Conservation (phyloP, 805 yeast genomes). For the Zygotorulaspora florentina region DNA sequence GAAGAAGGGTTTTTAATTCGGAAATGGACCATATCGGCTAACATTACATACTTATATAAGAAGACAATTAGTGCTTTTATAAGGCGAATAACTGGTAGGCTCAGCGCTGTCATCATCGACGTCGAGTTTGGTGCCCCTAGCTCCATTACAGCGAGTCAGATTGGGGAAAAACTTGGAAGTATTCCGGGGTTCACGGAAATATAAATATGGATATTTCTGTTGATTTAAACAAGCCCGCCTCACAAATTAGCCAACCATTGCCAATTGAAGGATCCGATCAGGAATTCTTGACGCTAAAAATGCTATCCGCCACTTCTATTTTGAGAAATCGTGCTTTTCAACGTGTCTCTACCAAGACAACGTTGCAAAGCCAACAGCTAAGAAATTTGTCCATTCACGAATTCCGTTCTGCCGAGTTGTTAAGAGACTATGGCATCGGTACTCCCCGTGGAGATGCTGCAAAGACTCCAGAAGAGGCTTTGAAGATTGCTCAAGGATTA, state of each 20-base stretch:
- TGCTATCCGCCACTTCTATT: constrained; percentile 11
- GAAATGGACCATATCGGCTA: background rate
- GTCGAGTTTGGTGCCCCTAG: too few relatives aligned
- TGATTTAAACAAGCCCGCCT: too few relatives aligned
- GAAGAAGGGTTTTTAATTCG: constrained; percentile 62
- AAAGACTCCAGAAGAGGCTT: constrained; percentile 84
- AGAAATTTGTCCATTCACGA: constrained; percentile 92
- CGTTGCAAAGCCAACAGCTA: constrained; percentile 14
- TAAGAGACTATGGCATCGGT: constrained; percentile 78
- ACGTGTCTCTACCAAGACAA: constrained; percentile 1
- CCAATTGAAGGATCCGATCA: too few relatives aligned
- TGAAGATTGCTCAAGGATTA: constrained; percentile 69
- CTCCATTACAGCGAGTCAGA: too few relatives aligned
- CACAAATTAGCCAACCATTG: too few relatives aligned
- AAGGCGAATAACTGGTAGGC: background rate
- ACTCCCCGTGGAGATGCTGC: constrained; percentile 93
- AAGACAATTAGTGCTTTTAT: background rate
- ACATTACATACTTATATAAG: constrained; percentile 1
- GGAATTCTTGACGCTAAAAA: constrained; percentile 39
- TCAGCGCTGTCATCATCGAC: too few relatives aligned
- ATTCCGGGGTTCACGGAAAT: too few relatives aligned
- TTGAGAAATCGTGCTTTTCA: constrained; percentile 11
- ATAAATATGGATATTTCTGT: too few relatives aligned
- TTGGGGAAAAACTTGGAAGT: too few relatives aligned
- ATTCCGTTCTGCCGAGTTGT: constrained; percentile 86